Percentiles rank a stretch among this genome's conserved stretches.
phyloP scores from a whole-genome alignment of 129 eudicot genomes.

The Helichrysum umbraculigerum region DNA sequence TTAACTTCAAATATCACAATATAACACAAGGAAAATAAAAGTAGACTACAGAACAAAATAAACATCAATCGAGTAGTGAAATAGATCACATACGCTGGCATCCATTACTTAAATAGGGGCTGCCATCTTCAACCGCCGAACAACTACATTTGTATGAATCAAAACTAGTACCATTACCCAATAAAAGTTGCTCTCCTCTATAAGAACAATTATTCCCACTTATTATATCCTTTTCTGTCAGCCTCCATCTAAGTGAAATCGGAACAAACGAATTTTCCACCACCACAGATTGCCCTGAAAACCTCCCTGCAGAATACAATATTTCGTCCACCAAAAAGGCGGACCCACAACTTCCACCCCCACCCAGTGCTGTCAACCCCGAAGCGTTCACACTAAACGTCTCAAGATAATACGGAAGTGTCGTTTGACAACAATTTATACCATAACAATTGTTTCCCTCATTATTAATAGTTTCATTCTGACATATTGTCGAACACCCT shows the following conservation, averaged over 20 bases:
- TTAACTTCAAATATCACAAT: too few species aligned
- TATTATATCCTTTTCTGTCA: neutral
- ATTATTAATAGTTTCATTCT: neutral
- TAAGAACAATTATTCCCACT: neutral
- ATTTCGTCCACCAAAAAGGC: neutral
- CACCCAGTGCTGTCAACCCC: neutral
- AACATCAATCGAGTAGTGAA: neutral
- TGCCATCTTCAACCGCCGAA: neutral
- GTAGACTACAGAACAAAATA: neutral
- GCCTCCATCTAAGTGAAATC: neutral
- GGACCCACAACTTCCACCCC: neutral
- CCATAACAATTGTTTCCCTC: neutral
- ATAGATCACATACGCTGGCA: neutral
- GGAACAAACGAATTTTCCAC: neutral
- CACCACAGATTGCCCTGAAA: neutral
- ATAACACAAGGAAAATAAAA: neutral
- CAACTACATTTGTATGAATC: neutral
- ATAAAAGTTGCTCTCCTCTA: neutral
- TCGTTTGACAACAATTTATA: neutral
- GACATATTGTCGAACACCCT: neutral
- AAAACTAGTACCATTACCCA: neutral
- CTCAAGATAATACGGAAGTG: neutral
- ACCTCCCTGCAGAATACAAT: neutral
- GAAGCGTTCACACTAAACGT: neutral
- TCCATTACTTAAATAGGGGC: constrained; percentile 2